Evolutionary conservation across 2,329 filamentous ascomycete genomes (phyloP), one percentile per base, ranked within the genome.

Genomic region (Helotiales sp.): DNA sequence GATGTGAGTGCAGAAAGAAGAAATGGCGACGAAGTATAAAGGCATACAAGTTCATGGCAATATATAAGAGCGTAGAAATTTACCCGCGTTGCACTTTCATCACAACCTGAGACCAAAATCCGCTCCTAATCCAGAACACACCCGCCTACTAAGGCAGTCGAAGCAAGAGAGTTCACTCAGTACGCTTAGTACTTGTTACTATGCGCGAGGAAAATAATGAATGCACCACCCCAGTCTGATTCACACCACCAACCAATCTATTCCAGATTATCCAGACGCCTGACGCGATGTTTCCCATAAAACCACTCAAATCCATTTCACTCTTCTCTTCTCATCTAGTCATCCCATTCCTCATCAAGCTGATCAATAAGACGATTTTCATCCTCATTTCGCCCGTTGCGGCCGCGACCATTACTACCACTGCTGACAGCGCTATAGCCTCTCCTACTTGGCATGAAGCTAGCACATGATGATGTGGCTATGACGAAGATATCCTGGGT

Each of bases 311-410:
- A n/a, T n/a, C 25, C 17, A 48, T 48, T 48, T 31, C 7, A 48
- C 15, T 25, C 9, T 12, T 10, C 3, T 31, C 3, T 19, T 12
- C 22, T 25, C 22, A n/a, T 22, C 38, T 59, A 87, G 63, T 96
- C 93, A 67, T 97, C 93, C 93, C 93, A 98, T 72, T 97, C 93
- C 73, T 98, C 93, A 69, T 98, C 95, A 59, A 97, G 79, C 74
- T 97, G 91, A 73, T 98, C 93, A 72, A 99, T 98, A 67, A 98
- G 76, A 62, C 92, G 80, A 73, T 98, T 97, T 75, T 98, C 95
- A 55, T 92, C 93, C 58, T 97, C 93, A 6, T 63, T 53, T 24
- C 64, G 49, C 9, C 48, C 60, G 40, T 58, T 60, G 31, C 68
- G 58, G 27, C 68, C 66, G 27, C 69, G 47, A 12, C 63, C 57